Base-by-base conservation (phyloP, 2,329 filamentous ascomycete species). In the Scedosporium apiospermum region DNA sequence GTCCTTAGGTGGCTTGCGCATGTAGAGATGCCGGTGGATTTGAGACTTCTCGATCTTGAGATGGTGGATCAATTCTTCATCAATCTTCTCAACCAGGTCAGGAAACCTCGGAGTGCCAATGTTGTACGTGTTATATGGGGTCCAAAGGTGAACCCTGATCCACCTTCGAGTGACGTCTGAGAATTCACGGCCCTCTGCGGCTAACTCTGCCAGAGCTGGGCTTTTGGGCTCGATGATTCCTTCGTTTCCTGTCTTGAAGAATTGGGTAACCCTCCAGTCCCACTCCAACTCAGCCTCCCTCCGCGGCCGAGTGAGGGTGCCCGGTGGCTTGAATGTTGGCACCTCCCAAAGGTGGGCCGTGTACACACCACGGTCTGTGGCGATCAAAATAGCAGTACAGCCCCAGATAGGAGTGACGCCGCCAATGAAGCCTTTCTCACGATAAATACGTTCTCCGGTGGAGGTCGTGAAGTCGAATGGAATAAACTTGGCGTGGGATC, bases 291-390 rank as follows among this genome's bases (percentile, higher is more conserved):
- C 30, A 30, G 18, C 30, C 16, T 27, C 21, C n/a, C 18, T 9
- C 21, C 21, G 5, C 4, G 51, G 21, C 51, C 16, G 46, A 14
- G 2, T 23, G 10, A 6, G 6, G 18, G 10, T 18, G 14, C 18
- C 60, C 10, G 18, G n/a, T 18, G 6, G 4, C 49, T 30, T 27
- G 51, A 62, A 62, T 12, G 60, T 57, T 3, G 60, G 60, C 3
- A 55, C 34, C 18, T 62, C 60, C 60, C 60, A 62, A 12, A 62
- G 27, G 34, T 58, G 60, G 21, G 60, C 60, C 6, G 38, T 58
- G 26, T 62, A 62, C 3, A 57, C 53, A 12, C 60, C 60, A 4
- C 21, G 26, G 34, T 62, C 41, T 3, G 49, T 38, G 2, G 30
- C 60, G 30, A 62, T 34, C 30, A 62, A n/a, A 23, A 62, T 34